Evolutionary conservation across 2,329 filamentous ascomycete genomes (phyloP).

Genomic region (Bimuria novae-zelandiae): DNA sequence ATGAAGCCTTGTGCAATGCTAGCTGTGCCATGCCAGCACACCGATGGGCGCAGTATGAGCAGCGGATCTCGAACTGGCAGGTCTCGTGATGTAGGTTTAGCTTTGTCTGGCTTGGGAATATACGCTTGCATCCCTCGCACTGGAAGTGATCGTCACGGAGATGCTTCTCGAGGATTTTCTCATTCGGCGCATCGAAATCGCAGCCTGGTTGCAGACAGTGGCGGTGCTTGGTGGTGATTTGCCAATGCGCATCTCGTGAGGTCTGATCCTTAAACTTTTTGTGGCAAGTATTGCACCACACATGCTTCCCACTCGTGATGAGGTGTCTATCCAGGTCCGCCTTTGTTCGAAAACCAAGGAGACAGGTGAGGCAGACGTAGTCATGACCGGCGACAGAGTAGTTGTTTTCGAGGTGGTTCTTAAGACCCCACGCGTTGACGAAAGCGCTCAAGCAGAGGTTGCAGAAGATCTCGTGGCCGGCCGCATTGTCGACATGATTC

Average conservation of each 20-base stretch:
- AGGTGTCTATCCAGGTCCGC: constrained; percentile 31
- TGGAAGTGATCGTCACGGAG: constrained; percentile 35
- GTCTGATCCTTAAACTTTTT: constrained; percentile 34
- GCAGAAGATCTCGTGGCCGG: constrained; percentile 34
- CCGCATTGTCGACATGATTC: constrained; percentile 40
- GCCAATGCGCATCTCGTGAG: constrained; percentile 41
- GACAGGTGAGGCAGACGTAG: constrained; percentile 34
- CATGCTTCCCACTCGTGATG: constrained; percentile 31
- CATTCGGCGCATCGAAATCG: constrained; percentile 32
- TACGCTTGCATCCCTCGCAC: constrained; percentile 34
- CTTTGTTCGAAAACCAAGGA: constrained; percentile 30
- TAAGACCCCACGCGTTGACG: constrained; percentile 36
- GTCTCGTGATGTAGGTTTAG: constrained; percentile 28
- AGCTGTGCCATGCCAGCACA: constrained; percentile 27
- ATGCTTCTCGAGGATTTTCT: constrained; percentile 27
- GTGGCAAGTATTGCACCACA: constrained; percentile 35
- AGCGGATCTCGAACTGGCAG: constrained; percentile 25
- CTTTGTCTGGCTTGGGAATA: constrained; percentile 36
- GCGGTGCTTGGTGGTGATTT: constrained; percentile 31
- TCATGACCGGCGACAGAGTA: constrained; percentile 30
- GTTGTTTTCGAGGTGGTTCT: constrained; percentile 43
- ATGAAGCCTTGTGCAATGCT: constrained; percentile 25
- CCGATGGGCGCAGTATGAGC: constrained; percentile 22
- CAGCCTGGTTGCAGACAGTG: constrained; percentile 41
- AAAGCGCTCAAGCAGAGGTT: constrained; percentile 43